These are phyloP conservation scores for Pilatotrama ljubarskyi DNA, from an alignment of 768 basidiomycete genomes.

Conservation along the genomic window DNA sequence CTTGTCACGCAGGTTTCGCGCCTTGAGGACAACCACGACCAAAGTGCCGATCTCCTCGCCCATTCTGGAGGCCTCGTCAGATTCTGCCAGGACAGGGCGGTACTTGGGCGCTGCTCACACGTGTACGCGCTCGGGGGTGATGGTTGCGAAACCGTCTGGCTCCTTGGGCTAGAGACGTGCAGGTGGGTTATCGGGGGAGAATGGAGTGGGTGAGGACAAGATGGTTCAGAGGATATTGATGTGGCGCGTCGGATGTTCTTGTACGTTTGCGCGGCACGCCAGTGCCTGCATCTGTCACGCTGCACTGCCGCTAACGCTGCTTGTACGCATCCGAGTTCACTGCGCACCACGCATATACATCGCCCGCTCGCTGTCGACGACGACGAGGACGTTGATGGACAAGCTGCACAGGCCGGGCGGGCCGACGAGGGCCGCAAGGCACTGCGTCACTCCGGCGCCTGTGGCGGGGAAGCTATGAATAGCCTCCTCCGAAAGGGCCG, in stretches of 20 bases:
- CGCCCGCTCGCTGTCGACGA: neutral
- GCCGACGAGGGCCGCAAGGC: too few relatives aligned
- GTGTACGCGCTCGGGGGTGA: neutral
- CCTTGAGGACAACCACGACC: slow-evolving; percentile 83
- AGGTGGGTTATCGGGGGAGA: neutral
- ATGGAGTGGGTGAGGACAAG: neutral
- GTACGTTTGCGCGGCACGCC: too few relatives aligned
- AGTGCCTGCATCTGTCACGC: neutral
- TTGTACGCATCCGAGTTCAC: neutral
- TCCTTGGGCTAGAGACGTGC: neutral
- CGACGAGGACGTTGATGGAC: neutral
- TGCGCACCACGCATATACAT: neutral
- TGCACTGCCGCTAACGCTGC: neutral
- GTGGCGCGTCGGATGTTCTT: neutral
- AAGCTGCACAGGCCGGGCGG: too few relatives aligned
- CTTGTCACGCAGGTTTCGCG: slow-evolving; percentile 77
- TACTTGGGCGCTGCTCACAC: too few relatives aligned
- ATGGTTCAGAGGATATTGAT: neutral
- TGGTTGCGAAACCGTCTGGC: neutral
- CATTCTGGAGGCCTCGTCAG: slow-evolving; percentile 1
- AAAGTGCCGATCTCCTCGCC: slow-evolving; percentile 66
- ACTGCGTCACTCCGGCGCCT: too few relatives aligned
- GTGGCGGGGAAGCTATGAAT: neutral
- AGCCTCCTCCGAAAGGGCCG: neutral
- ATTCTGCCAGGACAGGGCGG: neutral